Conservation (phyloP, 305 asterid genomes). For the Fraxinus paxiana region DNA sequence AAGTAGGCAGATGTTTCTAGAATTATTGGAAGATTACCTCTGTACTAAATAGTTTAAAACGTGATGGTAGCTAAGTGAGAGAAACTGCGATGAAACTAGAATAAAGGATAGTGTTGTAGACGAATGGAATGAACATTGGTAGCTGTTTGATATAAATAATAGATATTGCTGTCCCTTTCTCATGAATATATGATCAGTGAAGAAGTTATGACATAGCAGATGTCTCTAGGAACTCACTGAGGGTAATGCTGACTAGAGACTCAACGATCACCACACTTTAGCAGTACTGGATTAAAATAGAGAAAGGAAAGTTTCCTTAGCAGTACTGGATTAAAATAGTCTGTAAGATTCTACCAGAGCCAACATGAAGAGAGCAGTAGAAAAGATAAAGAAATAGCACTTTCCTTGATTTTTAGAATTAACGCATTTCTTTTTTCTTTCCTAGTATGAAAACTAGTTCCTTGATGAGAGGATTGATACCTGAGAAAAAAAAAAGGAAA, state of each 20-base stretch:
- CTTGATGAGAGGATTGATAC: not conserved
- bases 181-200: not conserved
- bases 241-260: not conserved
- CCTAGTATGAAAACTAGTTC: not conserved
- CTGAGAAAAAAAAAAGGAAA: not conserved
- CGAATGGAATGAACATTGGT: not conserved
- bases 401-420: not conserved
- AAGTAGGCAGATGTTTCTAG: not conserved
- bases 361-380: not conserved
- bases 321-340: not conserved
- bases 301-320: not conserved
- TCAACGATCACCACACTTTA: not conserved
- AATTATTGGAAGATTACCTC: not conserved
- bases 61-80: not conserved
- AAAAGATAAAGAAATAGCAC: not conserved
- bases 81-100: not conserved
- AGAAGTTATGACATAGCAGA: not conserved
- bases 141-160: not conserved
- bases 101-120: not conserved
- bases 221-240: not conserved
- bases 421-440: not conserved
- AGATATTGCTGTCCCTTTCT: not conserved
- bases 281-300: not conserved
- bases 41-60: not conserved
- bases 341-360: not conserved